Evolutionary conservation across 176 grass and related monocot genomes (phyloP), one percentile per base, ranked within the genome.

Genomic region (Zizania latifolia): DNA sequence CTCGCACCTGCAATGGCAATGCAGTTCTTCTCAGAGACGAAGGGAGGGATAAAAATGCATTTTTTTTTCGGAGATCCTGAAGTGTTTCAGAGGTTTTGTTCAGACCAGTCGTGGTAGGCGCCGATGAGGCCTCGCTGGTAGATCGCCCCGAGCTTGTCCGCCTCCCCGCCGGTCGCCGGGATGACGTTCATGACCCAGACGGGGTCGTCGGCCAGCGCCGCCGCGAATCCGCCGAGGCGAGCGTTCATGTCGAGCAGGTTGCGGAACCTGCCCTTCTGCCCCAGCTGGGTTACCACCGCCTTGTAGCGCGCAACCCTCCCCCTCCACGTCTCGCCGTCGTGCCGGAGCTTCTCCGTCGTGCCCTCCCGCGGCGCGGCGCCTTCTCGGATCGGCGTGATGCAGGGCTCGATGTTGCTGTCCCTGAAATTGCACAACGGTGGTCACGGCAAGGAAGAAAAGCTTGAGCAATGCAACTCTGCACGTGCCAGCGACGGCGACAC

Each of bases 201-300:
- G 0, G 84, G 84, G 10, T 86, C 62, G 10, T 83, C 80, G 22
- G 82, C 29, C 36, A 90, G 16, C 24, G 84, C 84, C 4, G 83
- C 75, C 1, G 88, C 84, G 22, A 90, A 90, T 2, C 88, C 80
- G 0, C 70, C 88, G 7, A 81, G 70, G 3, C 1, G 41, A 6
- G 88, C 84, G 58, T 86, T 90, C 88, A 90, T 90, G 75, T 90
- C 88, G 62, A 86, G 84, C 69, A 90, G 51, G 53, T 90, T 90
- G 9, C 88, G 79, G 63, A 86, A 83, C 16, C 83, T 72, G 6
- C 88, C 83, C 75, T 83, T 86, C 74, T 83, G 83, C 21, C 68
- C 79, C 15, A 90, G 54, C 37, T 85, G 82, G 63, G 74, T 72
- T 35, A 80, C 70, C 45, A 77, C 14, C 8, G 74, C 70, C 70